These are phyloP conservation scores for Prunus dulcis DNA, from an alignment of 306 rosid species.

Conservation along the genomic window DNA sequence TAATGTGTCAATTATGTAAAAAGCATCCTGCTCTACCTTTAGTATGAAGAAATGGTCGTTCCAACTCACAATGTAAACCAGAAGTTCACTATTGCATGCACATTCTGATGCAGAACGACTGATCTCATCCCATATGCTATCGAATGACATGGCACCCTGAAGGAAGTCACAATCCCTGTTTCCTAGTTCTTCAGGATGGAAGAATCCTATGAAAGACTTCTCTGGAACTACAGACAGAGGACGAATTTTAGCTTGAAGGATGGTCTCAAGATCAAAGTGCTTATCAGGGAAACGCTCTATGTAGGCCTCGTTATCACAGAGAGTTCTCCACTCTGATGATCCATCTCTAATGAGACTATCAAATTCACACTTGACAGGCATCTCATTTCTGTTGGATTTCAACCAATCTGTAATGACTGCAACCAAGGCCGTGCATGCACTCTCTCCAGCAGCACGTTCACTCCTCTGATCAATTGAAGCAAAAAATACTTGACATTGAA, in stretches of 20 bases:
- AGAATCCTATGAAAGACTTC: slow-evolving; percentile 38
- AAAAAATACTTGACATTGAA: slow-evolving; percentile 31
- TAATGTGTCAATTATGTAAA: slow-evolving; percentile 40
- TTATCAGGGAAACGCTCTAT: slow-evolving; percentile 32
- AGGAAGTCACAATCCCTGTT: slow-evolving; percentile 30
- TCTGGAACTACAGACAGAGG: slow-evolving; percentile 24
- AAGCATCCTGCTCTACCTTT: slow-evolving; percentile 32
- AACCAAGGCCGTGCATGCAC: slow-evolving; percentile 43
- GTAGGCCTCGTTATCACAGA: slow-evolving; percentile 26
- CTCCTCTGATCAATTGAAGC: slow-evolving; percentile 45
- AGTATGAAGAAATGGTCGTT: slow-evolving; percentile 43
- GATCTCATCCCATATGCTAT: slow-evolving; percentile 41
- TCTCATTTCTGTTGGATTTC: slow-evolving; percentile 29
- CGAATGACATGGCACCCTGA: slow-evolving; percentile 34
- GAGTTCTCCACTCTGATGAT: slow-evolving; percentile 39
- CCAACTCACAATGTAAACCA: slow-evolving; percentile 37
- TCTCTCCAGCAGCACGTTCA: slow-evolving; percentile 41
- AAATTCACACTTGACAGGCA: slow-evolving; percentile 36
- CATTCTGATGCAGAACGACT: slow-evolving; percentile 17
- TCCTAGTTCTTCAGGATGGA: slow-evolving; percentile 32
- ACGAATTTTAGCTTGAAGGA: slow-evolving; percentile 30
- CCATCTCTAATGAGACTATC: slow-evolving; percentile 40
- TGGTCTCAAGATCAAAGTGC: slow-evolving; percentile 42
- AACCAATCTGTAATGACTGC: slow-evolving; percentile 40
- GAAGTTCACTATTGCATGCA: not conserved